These are phyloP conservation scores for Pseudopithomyces chartarum DNA, from an alignment of 2,329 filamentous ascomycete genomes.

Conservation along the genomic window DNA sequence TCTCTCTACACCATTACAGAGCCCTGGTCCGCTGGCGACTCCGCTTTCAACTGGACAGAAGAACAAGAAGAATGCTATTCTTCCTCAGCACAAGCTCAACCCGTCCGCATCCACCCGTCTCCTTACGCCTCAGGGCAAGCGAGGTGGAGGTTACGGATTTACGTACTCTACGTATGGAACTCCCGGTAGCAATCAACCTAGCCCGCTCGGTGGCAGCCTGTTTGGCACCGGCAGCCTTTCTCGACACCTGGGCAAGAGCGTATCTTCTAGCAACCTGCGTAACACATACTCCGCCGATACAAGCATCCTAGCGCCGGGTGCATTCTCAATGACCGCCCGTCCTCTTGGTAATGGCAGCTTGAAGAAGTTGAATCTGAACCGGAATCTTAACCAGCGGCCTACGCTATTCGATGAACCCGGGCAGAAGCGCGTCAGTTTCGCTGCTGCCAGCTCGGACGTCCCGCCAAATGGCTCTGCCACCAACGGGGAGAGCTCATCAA, in stretches of 20 bases:
- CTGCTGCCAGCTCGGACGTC: conserved; percentile 57
- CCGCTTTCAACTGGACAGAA: conserved; percentile 79
- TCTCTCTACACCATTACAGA: conserved; percentile 67
- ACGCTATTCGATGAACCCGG: conserved; percentile 63
- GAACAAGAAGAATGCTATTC: conserved; percentile 75
- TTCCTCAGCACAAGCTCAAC: conserved; percentile 87
- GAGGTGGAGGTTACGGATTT: conserved; percentile 77
- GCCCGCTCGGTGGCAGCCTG: conserved; percentile 60
- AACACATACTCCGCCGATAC: conserved; percentile 81
- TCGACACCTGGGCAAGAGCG: conserved; percentile 80
- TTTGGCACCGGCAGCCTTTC: conserved; percentile 64
- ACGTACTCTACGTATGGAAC: conserved; percentile 91
- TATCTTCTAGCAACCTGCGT: conserved; percentile 85
- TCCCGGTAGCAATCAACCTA: conserved; percentile 75
- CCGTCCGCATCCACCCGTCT: conserved; percentile 79
- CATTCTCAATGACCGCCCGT: conserved; percentile 70
- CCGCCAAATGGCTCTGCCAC: conserved; percentile 27
- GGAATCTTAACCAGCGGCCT: conserved; percentile 71
- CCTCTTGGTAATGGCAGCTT: conserved; percentile 59
- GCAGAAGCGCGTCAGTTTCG: conserved; percentile 86
- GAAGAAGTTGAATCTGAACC: conserved; percentile 92
- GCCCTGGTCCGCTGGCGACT: conserved; percentile 89
- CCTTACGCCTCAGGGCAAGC: conserved; percentile 76
- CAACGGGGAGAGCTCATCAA: conserved; percentile 50
- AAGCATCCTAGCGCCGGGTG: conserved; percentile 83